A percentile compares a stretch with the other conserved stretches of the same genome.
These are phyloP conservation scores for Alternaria tenuissima DNA, from an alignment of 2,329 filamentous ascomycete species.

Conservation along the genomic window DNA sequence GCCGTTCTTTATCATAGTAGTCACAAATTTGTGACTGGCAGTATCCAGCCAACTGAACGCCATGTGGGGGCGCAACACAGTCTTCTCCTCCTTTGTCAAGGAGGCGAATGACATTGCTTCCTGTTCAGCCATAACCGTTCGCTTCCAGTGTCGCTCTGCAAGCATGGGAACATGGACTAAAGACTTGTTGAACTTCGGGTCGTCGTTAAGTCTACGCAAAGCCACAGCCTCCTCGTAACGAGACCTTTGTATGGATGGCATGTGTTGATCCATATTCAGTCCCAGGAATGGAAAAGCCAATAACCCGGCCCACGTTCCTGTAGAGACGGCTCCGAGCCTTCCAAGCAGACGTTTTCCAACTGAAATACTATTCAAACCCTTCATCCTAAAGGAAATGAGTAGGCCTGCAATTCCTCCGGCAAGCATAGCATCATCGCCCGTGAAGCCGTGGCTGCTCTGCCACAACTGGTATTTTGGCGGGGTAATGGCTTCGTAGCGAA, in stretches of 20 bases:
- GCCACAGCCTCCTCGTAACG: neutral
- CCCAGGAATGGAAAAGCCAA: neutral
- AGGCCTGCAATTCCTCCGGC: neutral
- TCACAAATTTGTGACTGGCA: neutral
- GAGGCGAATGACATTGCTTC: neutral
- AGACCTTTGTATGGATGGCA: neutral
- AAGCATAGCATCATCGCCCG: neutral
- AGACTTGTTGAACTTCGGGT: neutral
- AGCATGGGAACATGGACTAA: neutral
- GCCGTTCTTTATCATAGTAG: neutral
- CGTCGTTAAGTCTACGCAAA: neutral
- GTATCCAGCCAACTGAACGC: neutral
- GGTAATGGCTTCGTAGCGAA: slow-evolving; percentile 1
- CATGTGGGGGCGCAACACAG: neutral
- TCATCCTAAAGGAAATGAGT: neutral
- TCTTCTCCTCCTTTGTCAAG: neutral
- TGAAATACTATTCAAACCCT: neutral
- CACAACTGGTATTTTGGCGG: neutral
- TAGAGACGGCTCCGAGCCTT: neutral
- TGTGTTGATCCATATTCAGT: neutral
- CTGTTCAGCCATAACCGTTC: neutral
- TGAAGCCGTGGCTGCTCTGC: neutral
- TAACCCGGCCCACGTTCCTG: neutral
- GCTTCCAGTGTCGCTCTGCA: neutral
- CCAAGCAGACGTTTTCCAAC: neutral